phyloP scores from a whole-genome alignment of 176 grass and related monocot genomes.

The Aegilops bicornis region DNA sequence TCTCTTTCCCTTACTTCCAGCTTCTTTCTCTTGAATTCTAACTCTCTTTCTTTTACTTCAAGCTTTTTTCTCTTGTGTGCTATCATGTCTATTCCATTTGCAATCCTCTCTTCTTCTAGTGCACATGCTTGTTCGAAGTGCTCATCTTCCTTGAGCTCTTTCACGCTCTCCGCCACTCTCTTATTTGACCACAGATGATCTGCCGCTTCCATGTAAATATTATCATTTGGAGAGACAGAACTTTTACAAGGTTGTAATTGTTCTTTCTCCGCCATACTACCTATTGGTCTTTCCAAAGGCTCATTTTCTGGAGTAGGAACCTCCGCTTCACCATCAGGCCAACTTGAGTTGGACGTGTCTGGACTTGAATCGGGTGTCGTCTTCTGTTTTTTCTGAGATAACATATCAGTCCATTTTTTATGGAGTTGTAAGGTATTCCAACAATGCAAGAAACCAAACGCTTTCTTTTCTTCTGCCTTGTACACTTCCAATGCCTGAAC shows the following conservation, averaged over 20 bases:
- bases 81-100: conserved; percentile 9
- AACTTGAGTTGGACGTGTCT: not conserved
- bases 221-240: not conserved
- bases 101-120: conserved; percentile 5
- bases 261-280: not conserved
- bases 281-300: not conserved
- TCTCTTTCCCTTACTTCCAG: conserved; percentile 19
- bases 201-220: not conserved
- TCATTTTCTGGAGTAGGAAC: not conserved
- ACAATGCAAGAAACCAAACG: not conserved
- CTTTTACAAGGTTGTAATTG: not conserved
- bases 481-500: conserved; percentile 15
- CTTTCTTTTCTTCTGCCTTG: conserved; percentile 11
- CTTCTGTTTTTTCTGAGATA: conserved; percentile 12
- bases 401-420: not conserved
- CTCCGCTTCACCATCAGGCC: not conserved
- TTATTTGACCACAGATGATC: not conserved
- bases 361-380: not conserved
- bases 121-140: conserved; percentile 10
- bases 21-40: conserved; percentile 17
- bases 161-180: not conserved
- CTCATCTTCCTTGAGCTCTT: conserved; percentile 5
- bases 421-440: conserved; percentile 16
- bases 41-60: not conserved
- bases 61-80: conserved; percentile 15